Base-by-base conservation (phyloP, 2,329 filamentous ascomycete genomes). In the Penicillium brasilianum region DNA sequence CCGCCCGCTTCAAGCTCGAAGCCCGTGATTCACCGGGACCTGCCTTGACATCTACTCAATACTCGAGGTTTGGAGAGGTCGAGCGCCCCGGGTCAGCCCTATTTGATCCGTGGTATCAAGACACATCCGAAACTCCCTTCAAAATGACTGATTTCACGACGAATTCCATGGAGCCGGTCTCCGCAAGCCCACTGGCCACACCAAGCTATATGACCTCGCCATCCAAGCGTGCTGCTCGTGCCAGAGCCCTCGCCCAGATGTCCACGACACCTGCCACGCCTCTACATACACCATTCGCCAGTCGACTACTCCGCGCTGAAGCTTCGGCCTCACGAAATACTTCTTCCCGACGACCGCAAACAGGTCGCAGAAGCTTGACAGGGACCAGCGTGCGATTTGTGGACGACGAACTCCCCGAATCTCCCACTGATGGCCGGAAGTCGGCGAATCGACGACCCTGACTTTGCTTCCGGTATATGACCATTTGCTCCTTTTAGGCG, bases 211-310 rank as follows among this genome's bases (percentile, higher is more conserved):
- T 81, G 60, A 76, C 70, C 44, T 81, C 80, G 3, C 80, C 80
- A n/a, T 81, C 80, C 22, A 81, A 79, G 66, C 73, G 79, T 58
- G 78, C 79, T 37, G 78, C 79, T 20, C 73, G 78, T 37, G 79
- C 78, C 10, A 75, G 73, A 64, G 73, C 73, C 28, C 64, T 81
- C 52, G 75, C 77, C 13, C 75, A 79, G 60, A 66, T 75, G 48
- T 81, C 80, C 2, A 81, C 78, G n/a, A 81, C 79, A 5, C 79
- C 80, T 18, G 76, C 77, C 43, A 81, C 78, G 4, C 78, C 78
- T 14, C 63, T 78, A 32, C 74, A 77, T 28, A 80, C 79, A 28
- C 78, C 80, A 14, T 81, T 81, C 59, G 77, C 79, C 49, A 75
- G 72, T 58, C 72, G 80, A 44, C 69, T 81, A 37, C 64, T 73